Conservation (phyloP, 2,329 filamentous ascomycete species). For the Mollisia scopiformis region DNA sequence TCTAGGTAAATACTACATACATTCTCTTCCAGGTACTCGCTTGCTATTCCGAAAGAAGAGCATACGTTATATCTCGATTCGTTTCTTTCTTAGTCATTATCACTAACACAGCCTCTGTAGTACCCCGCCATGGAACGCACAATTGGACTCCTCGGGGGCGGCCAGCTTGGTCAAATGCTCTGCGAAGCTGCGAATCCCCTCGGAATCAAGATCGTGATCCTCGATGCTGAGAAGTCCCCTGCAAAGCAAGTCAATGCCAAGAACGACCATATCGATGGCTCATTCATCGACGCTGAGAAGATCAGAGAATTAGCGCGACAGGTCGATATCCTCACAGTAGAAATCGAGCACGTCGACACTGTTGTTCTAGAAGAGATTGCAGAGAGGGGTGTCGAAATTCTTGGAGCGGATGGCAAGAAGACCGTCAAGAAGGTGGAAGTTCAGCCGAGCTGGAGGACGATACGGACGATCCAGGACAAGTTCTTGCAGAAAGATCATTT, state of each 20-base stretch:
- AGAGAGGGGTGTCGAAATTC: slow-evolving; percentile 61
- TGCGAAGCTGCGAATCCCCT: slow-evolving; percentile 80
- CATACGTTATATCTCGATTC: no score
- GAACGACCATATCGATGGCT: slow-evolving; percentile 76
- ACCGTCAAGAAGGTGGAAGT: slow-evolving; percentile 57
- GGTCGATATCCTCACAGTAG: slow-evolving; percentile 85
- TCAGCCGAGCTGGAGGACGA: slow-evolving; percentile 83
- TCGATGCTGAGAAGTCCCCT: slow-evolving; percentile 74
- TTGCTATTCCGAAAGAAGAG: no score
- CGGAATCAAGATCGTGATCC: slow-evolving; percentile 81
- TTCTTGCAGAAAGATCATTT: slow-evolving; percentile 87
- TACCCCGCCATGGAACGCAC: slow-evolving; percentile 30
- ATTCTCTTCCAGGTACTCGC: no score
- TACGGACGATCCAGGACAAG: slow-evolving; percentile 92
- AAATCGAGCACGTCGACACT: slow-evolving; percentile 96
- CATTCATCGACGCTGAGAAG: slow-evolving; percentile 81
- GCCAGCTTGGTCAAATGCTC: slow-evolving; percentile 91
- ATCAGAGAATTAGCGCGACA: slow-evolving; percentile 77
- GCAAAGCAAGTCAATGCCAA: slow-evolving; percentile 86
- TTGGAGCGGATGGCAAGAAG: slow-evolving; percentile 41
- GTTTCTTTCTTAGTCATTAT: background rate
- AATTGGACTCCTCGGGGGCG: slow-evolving; percentile 58
- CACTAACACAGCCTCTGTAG: background rate
- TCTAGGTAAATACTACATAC: background rate
- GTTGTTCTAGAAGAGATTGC: slow-evolving; percentile 83